Evolutionary conservation across 495 filamentous ascomycete genomes (phyloP).

Genomic region (Endocarpon pusillum): DNA sequence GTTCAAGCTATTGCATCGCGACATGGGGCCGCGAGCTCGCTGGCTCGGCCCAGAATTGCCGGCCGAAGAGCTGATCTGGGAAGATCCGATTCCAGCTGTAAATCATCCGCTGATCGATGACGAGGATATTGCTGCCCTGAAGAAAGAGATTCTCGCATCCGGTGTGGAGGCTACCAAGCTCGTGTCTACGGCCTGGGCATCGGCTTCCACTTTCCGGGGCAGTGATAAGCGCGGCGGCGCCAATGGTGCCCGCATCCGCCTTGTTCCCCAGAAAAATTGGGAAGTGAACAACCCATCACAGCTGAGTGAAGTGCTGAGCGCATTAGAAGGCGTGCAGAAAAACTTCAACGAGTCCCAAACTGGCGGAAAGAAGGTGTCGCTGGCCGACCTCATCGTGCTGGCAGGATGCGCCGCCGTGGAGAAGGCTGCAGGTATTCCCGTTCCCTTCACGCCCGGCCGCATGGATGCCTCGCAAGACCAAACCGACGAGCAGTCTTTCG

Average conservation of each 20-base stretch:
- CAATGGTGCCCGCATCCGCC: constrained; percentile 56
- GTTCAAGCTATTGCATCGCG: constrained; percentile 66
- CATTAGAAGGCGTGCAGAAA: constrained; percentile 42
- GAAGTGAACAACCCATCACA: constrained; percentile 46
- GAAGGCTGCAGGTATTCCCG: constrained; percentile 22
- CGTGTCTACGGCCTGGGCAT: constrained; percentile 47
- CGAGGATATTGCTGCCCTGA: constrained; percentile 39
- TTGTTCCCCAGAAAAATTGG: constrained; percentile 52
- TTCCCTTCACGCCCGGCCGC: constrained; percentile 30
- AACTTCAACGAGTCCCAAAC: constrained; percentile 35
- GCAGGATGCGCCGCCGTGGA: constrained; percentile 31
- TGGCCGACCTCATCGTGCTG: constrained; percentile 57
- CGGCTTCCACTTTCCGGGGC: constrained; percentile 55
- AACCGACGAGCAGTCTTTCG: constrained; percentile 45
- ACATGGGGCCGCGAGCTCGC: constrained; percentile 48
- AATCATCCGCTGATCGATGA: constrained; percentile 38
- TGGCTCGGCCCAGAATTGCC: constrained; percentile 57
- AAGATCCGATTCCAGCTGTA: constrained; percentile 42
- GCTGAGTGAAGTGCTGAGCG: constrained; percentile 35
- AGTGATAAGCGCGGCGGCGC: constrained; percentile 62
- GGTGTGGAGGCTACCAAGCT: constrained; percentile 37
- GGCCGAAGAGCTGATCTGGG: constrained; percentile 42
- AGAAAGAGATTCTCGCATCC: constrained; percentile 43
- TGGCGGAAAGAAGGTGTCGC: constrained; percentile 46
- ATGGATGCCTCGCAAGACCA: constrained; percentile 41